phyloP scores from a whole-genome alignment of 2,329 filamentous ascomycete species.

The Mollisiaceae sp. region DNA sequence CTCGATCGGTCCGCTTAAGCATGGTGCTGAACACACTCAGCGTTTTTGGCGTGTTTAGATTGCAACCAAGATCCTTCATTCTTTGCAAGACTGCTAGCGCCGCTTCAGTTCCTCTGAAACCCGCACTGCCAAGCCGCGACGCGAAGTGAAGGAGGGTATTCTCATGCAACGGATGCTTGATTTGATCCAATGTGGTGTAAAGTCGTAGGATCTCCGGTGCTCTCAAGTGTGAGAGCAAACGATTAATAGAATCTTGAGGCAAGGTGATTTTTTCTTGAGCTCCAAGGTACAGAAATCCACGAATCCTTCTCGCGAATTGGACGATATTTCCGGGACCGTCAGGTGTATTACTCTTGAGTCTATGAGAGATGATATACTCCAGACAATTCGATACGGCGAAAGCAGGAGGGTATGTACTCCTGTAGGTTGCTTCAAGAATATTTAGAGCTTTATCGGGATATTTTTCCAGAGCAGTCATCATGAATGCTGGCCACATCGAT shows the following conservation, averaged over 20 bases:
- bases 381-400: slow-evolving; percentile 33
- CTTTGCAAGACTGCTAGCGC: slow-evolving; percentile 52
- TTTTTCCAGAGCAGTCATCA: slow-evolving; percentile 27
- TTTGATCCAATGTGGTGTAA: slow-evolving; percentile 29
- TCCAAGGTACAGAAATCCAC: not conserved
- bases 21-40: slow-evolving; percentile 64
- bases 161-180: slow-evolving; percentile 30
- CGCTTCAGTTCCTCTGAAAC: slow-evolving; percentile 29
- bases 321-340: not conserved
- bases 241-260: slow-evolving; percentile 32
- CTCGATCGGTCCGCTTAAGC: slow-evolving; percentile 49
- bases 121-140: slow-evolving; percentile 47
- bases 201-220: slow-evolving; percentile 26
- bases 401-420: slow-evolving; percentile 30
- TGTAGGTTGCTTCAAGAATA: slow-evolving; percentile 34
- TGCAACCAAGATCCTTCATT: slow-evolving; percentile 45
- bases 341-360: slow-evolving; percentile 20
- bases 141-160: slow-evolving; percentile 39
- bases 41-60: slow-evolving; percentile 53
- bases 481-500: slow-evolving; percentile 32
- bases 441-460: slow-evolving; percentile 33
- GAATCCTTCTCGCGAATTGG: slow-evolving; percentile 9
- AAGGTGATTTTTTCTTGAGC: slow-evolving; percentile 1
- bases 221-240: slow-evolving; percentile 30
- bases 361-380: slow-evolving; percentile 33